Conservation (phyloP, 1,284 basidiomycete genomes). For the Flammula alnicola region DNA sequence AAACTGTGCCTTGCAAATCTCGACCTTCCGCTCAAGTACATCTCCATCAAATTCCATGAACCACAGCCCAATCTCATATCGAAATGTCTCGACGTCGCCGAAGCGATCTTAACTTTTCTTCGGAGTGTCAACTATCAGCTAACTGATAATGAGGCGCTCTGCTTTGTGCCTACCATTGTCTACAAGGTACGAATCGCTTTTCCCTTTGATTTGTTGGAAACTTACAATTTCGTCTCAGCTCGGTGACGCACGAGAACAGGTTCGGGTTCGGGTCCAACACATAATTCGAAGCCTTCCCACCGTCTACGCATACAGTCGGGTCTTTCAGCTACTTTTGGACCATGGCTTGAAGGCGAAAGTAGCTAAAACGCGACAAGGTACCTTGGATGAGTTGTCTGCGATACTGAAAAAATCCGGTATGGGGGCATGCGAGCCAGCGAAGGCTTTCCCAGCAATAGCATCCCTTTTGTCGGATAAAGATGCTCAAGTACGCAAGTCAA, state of each 20-base stretch:
- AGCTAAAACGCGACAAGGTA: conserved; percentile 87
- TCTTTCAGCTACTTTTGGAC: conserved; percentile 87
- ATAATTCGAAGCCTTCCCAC: conserved; percentile 76
- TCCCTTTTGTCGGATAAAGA: conserved; percentile 90
- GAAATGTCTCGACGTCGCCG: conserved; percentile 89
- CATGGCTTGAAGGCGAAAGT: conserved; percentile 89
- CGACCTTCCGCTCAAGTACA: conserved; percentile 94
- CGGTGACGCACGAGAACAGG: conserved; percentile 80
- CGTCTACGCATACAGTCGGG: conserved; percentile 87
- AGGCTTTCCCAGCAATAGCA: conserved; percentile 82
- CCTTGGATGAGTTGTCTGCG: conserved; percentile 80
- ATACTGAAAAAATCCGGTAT: conserved; percentile 86
- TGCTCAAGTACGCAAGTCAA: conserved; percentile 83
- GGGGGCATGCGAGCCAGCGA: conserved; percentile 77
- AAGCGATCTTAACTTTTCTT: conserved; percentile 78
- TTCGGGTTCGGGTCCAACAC: conserved; percentile 71
- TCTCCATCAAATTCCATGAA: conserved; percentile 89
- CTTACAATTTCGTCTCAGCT: conserved; percentile 49
- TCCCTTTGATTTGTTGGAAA: neutral
- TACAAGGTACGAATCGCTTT: conserved; percentile 68
- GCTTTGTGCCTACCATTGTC: conserved; percentile 90
- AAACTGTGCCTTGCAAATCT: conserved; percentile 87
- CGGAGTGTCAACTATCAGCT: conserved; percentile 79
- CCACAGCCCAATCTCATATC: conserved; percentile 92
- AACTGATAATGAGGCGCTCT: conserved; percentile 85